Percentiles rank a stretch among this genome's conserved stretches.
Conservation (phyloP, 2,329 filamentous ascomycete species). For the Microdochium bolleyi region DNA sequence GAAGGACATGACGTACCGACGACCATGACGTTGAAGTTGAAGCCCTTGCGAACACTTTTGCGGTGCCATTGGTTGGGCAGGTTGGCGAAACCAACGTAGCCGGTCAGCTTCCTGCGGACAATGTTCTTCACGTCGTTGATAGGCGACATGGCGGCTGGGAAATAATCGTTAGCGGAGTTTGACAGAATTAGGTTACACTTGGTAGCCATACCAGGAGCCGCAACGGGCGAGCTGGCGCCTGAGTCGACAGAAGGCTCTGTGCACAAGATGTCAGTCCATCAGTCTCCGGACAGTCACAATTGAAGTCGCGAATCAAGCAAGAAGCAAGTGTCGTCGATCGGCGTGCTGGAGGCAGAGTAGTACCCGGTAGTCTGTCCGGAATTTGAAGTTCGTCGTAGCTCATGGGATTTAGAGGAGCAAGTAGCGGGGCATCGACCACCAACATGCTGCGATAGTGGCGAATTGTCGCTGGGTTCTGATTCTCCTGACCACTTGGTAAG, state of each 20-base stretch:
- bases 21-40: constrained; percentile 99
- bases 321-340: constrained; percentile 13
- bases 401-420: constrained; percentile 33
- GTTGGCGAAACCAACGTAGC: constrained; percentile 98
- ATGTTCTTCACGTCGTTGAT: constrained; percentile 81
- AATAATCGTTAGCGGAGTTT: constrained; percentile 15
- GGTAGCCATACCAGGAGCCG: neutral
- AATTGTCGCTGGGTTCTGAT: constrained; percentile 19
- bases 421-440: constrained; percentile 39
- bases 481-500: constrained; percentile 15
- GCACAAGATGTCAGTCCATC: constrained; percentile 24
- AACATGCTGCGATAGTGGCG: constrained; percentile 45
- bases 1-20: constrained; percentile 63
- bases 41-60: constrained; percentile 99
- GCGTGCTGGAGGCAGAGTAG: constrained; percentile 8
- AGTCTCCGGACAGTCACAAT: neutral
- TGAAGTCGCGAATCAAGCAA: constrained; percentile 1
- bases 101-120: constrained; percentile 94
- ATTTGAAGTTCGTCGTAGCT: constrained; percentile 39
- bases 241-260: constrained; percentile 36
- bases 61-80: constrained; percentile 99
- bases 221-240: constrained; percentile 21
- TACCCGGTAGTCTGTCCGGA: constrained; percentile 10
- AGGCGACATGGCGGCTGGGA: constrained; percentile 28
- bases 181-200: neutral